phyloP scores from a whole-genome alignment of 331 rosid genomes.

The Quercus lobata region DNA sequence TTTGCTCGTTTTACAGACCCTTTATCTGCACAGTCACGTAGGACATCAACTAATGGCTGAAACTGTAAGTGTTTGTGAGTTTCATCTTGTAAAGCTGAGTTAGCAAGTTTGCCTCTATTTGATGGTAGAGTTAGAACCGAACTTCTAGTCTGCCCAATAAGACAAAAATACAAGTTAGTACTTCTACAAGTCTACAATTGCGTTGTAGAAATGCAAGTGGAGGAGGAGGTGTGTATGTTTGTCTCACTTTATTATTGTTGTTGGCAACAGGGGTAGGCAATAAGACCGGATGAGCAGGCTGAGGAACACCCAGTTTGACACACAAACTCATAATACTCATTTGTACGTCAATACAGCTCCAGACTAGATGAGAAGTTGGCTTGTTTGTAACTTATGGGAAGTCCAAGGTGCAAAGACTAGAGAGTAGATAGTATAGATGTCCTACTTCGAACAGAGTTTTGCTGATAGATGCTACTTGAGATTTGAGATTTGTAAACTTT shows the following conservation, averaged over 20 bases:
- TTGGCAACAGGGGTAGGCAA: not conserved
- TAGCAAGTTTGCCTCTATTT: constrained; percentile 21
- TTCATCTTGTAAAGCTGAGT: constrained; percentile 17
- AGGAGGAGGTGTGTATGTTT: not conserved
- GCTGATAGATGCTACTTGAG: too few relatives aligned
- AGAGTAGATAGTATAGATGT: too few relatives aligned
- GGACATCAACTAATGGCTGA: constrained; percentile 49
- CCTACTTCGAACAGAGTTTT: too few relatives aligned
- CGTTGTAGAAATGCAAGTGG: not conserved
- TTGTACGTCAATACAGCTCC: too few relatives aligned
- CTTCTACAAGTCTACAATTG: too few relatives aligned
- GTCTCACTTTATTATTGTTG: not conserved
- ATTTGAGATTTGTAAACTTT: too few relatives aligned
- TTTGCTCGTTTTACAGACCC: constrained; percentile 37
- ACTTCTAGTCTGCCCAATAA: too few relatives aligned
- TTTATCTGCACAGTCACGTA: constrained; percentile 39
- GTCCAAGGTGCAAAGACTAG: too few relatives aligned
- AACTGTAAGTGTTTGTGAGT: constrained; percentile 14
- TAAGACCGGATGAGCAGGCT: not conserved
- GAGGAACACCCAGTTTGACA: constrained; percentile 2
- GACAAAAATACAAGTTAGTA: too few relatives aligned
- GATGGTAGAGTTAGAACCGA: constrained; percentile 6
- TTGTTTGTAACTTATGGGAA: too few relatives aligned
- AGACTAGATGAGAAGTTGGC: too few relatives aligned
- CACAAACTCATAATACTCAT: too few relatives aligned